Conservation (phyloP, 352 stramenopile species). For the Phytophthora hibernalis region DNA sequence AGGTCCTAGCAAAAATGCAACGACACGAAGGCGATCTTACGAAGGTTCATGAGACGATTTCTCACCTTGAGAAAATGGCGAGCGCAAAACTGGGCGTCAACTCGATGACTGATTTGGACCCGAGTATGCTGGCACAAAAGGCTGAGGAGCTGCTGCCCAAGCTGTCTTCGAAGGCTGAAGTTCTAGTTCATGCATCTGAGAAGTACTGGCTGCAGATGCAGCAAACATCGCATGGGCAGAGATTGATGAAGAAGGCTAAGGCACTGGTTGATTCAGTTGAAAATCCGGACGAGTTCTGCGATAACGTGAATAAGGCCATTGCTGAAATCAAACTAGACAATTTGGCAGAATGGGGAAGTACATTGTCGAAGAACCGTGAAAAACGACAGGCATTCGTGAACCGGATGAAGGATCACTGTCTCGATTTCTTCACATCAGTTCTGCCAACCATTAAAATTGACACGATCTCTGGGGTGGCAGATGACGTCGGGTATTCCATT, state of each 20-base stretch:
- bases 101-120: constrained; percentile 65
- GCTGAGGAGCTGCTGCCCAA: constrained; percentile 72
- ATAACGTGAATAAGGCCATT: constrained; percentile 77
- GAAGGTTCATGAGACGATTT: constrained; percentile 63
- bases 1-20: constrained; percentile 63
- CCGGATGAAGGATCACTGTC: constrained; percentile 82
- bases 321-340: constrained; percentile 75
- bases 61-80: constrained; percentile 62
- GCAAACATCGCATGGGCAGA: constrained; percentile 71
- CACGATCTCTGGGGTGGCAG: constrained; percentile 80
- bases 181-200: constrained; percentile 69
- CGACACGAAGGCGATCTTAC: constrained; percentile 64
- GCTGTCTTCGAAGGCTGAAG: constrained; percentile 56
- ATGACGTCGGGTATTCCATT: constrained; percentile 80
- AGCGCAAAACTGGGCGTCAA: constrained; percentile 67
- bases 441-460: constrained; percentile 85
- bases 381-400: constrained; percentile 85
- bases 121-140: constrained; percentile 59
- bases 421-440: constrained; percentile 90
- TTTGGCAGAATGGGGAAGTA: constrained; percentile 68
- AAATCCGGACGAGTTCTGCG: constrained; percentile 74
- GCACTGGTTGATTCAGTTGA: constrained; percentile 77
- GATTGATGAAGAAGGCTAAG: constrained; percentile 73
- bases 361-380: constrained; percentile 62
- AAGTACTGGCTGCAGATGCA: constrained; percentile 78